Evolutionary conservation across 768 basidiomycete genomes (phyloP).

Genomic region (Botryobasidium botryosum): DNA sequence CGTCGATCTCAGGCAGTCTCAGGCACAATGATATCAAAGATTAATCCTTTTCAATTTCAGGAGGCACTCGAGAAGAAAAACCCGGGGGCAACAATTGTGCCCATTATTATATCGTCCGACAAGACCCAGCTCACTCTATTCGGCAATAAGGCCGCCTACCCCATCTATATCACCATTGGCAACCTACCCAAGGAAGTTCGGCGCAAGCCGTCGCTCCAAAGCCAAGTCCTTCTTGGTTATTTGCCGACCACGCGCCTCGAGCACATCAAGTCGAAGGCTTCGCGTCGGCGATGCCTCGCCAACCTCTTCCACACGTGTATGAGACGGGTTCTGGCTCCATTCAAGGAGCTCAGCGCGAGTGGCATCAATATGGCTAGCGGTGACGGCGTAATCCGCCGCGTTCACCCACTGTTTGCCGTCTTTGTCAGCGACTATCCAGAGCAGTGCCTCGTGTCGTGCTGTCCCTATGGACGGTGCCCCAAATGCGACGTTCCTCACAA

Average conservation of each 20-base stretch:
- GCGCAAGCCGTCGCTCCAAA: conserved; percentile 21
- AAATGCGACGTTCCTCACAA: not conserved
- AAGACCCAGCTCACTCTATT: no score
- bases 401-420: conserved; percentile 7
- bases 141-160: conserved; percentile 29
- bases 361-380: no score
- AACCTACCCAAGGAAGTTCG: conserved; percentile 27
- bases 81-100: no score
- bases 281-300: conserved; percentile 1
- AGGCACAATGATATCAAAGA: not conserved
- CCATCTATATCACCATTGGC: conserved; percentile 29
- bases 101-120: no score
- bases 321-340: conserved; percentile 18
- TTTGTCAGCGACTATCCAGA: conserved; percentile 10
- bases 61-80: not conserved
- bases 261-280: not conserved
- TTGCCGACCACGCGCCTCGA: conserved; percentile 18
- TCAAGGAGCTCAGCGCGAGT: conserved; percentile 11
- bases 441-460: conserved; percentile 4
- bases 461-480: not conserved
- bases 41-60: conserved; percentile 20
- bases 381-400: not conserved
- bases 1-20: no score
- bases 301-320: conserved; percentile 25
- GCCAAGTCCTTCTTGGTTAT: conserved; percentile 25